Evolutionary conservation across 306 rosid species (phyloP).

Genomic region (Luffa acutangula): DNA sequence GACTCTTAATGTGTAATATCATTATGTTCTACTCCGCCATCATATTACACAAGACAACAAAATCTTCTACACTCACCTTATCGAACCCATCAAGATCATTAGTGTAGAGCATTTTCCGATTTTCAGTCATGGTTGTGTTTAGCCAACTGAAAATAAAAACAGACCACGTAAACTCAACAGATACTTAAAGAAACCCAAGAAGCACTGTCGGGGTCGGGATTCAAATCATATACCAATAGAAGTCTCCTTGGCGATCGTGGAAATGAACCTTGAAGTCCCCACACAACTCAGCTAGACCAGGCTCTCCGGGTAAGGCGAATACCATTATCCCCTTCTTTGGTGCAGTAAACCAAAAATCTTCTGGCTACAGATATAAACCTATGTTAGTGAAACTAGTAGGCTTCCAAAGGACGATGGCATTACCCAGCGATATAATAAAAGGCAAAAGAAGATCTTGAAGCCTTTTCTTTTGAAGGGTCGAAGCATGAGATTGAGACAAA

Average conservation of each 20-base stretch:
- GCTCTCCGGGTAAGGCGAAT: constrained; percentile 95
- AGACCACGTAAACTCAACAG: background rate
- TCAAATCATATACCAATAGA: constrained; percentile 58
- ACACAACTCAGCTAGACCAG: constrained; percentile 75
- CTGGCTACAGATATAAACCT: constrained; percentile 45
- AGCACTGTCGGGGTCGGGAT: background rate
- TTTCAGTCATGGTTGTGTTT: constrained; percentile 89
- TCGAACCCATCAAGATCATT: constrained; percentile 89
- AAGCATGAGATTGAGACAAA: background rate
- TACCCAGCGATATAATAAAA: background rate
- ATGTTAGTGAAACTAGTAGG: background rate
- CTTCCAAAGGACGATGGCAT: background rate
- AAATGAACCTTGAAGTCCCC: constrained; percentile 98
- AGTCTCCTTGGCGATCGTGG: constrained; percentile 95
- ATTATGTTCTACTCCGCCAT: background rate
- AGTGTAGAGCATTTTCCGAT: constrained; percentile 62
- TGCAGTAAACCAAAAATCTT: constrained; percentile 91
- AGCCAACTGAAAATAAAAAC: constrained; percentile 58
- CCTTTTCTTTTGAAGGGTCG: background rate
- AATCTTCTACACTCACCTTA: constrained; percentile 41
- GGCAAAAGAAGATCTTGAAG: background rate
- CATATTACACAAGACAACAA: background rate
- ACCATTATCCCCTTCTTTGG: constrained; percentile 99
- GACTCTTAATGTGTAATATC: background rate
- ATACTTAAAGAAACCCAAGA: background rate